Evolutionary conservation across 164 flowering plant genomes (phyloP), one percentile per base, ranked within the genome.

Genomic region (Kingdonia uniflora): DNA sequence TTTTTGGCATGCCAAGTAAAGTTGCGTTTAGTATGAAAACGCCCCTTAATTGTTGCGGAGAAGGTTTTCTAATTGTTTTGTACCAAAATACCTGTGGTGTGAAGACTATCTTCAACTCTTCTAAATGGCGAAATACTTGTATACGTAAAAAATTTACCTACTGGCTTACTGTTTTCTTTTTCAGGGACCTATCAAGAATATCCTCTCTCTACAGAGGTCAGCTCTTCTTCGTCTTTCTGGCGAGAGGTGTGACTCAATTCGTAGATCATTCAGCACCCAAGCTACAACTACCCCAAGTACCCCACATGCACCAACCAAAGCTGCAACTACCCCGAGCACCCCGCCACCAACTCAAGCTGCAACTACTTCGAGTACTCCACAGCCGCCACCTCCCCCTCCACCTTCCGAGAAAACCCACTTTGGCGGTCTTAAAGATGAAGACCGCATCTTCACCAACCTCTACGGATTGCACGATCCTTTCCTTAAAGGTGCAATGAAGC

Each of bases 331-430:
- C 16, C 95, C 84, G 78, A 86, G 78, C 62, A 86, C 96, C 54
- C 96, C 4, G 8, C 35, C 35, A 8, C 35, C 35, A 29, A 29
- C 35, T 8, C 44, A 41, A 41, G 44, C 44, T 41, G 44, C 44
- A 41, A 41, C 44, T 41, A 41, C 44, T 41, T 64, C 80, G 22
- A 62, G 58, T 53, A 67, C 89, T 44, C 82, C 96, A n/a, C 95
- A 75, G 63, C 81, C 98, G 51, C 89, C 95, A 8, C 86, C 96
- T 13, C 95, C 98, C 13, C 96, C 95, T 17, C 96, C 95, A 17
- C 95, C 96, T 47, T 85, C 98, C 14, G 98, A 91, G 78, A 91
- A 80, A 65, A 87, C 96, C 55, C 96, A 85, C 62, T 91, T 91
- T 76, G 98, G 98, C 44, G 95, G 87, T 58, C 72, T 91, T 48